Evolutionary conservation across 768 basidiomycete species (phyloP), one percentile per base, ranked within the genome.

Genomic region (Clitopilus passeckerianus): DNA sequence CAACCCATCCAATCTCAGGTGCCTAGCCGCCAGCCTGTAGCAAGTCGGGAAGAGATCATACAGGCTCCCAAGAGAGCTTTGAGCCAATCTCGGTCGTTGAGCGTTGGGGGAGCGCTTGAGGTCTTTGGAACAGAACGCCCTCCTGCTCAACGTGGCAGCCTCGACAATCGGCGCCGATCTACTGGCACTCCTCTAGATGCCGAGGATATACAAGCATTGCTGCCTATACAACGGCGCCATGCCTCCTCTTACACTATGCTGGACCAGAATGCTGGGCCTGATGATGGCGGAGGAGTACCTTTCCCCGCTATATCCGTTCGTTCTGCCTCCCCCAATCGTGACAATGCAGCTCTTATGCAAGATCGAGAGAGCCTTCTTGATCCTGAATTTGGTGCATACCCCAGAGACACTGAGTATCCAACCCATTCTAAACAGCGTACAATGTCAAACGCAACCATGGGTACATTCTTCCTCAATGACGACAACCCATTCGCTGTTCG

Each of bases 401-500:
- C 46, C n/a, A 50, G 46, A 18, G 77, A 77, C 34, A 76, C 74
- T 27, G 65, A 66, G n/a, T 52, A 57, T 34, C 30, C 59, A 18
- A 23, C 54, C 23, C 57, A 59, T 35, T 77, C 54, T 58, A 69
- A 72, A 34, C 63, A 64, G 53, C 73, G 75, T 53, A 70, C 66
- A n/a, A 63, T 69, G 60, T 76, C 76, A 8, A 79, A 75, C 57
- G 84, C 74, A 8, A 83, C 79, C 6, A 74, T 81, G 71, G 75
- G 74, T 18, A 75, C 77, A 52, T 59, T 73, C 18, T 66, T 78
- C 43, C 68, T 72, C 43, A 74, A 73, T 52, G 78, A 82, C 12
- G 79, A 85, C 56, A 90, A 88, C 67, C 85, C 86, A 15, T 92
- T 92, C 68, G 80, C 86, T 30, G 71, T 91, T 33, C 82, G 85